These are phyloP conservation scores for Hura crepitans DNA, from an alignment of 441 rosid genomes.

Conservation along the genomic window DNA sequence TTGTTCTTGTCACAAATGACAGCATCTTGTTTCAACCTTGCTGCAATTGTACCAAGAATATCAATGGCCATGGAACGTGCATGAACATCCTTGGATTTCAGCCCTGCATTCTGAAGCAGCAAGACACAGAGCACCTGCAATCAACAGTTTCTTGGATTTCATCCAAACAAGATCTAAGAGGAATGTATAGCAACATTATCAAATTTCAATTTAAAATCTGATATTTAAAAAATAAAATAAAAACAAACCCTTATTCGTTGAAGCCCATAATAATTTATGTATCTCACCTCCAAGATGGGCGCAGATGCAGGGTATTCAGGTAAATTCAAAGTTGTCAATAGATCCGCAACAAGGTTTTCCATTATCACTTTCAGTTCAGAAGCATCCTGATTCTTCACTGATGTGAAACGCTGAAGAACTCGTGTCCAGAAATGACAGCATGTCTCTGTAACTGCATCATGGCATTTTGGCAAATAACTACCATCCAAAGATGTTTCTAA, in stretches of 20 bases:
- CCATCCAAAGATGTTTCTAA: slow-evolving; percentile 71
- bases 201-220: not conserved
- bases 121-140: slow-evolving; percentile 96
- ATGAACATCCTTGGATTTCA: slow-evolving; percentile 85
- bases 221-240: too few relatives aligned
- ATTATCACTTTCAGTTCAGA: slow-evolving; percentile 85
- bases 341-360: slow-evolving; percentile 90
- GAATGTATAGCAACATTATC: not conserved
- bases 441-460: slow-evolving; percentile 83
- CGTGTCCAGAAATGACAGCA: slow-evolving; percentile 97
- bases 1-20: slow-evolving; percentile 48
- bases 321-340: slow-evolving; percentile 81
- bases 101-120: slow-evolving; percentile 94
- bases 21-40: slow-evolving; percentile 88
- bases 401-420: slow-evolving; percentile 85
- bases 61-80: slow-evolving; percentile 97
- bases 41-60: slow-evolving; percentile 87
- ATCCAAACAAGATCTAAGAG: not conserved
- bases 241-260: not conserved
- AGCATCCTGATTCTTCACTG: slow-evolving; percentile 89
- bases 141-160: slow-evolving; percentile 27
- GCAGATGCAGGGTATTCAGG: slow-evolving; percentile 97
- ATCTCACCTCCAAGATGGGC: slow-evolving; percentile 83
- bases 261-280: slow-evolving; percentile 14
- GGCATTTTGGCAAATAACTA: slow-evolving; percentile 61